phyloP scores from a whole-genome alignment of 2,329 filamentous ascomycete genomes.

The Lizonia empirigonia region DNA sequence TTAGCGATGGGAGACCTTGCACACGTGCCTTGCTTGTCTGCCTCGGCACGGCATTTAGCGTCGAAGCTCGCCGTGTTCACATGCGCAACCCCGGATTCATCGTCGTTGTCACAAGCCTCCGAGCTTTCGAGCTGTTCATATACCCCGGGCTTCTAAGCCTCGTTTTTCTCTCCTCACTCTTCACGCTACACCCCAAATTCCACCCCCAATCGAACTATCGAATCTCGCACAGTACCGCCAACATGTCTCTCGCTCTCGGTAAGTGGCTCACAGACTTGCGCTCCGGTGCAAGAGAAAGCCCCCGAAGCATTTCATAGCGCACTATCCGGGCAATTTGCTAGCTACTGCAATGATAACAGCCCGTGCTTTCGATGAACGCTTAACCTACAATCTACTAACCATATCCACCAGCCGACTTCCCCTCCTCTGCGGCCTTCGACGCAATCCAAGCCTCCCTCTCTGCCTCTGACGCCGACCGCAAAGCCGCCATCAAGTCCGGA shows the following conservation, averaged over 20 bases:
- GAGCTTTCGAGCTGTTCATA: slow-evolving; percentile 21
- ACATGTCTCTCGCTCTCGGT: slow-evolving; percentile 44
- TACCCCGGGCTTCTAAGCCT: slow-evolving; percentile 19
- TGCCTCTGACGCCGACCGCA: slow-evolving; percentile 72
- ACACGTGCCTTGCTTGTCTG: slow-evolving; percentile 26
- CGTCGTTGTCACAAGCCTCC: slow-evolving; percentile 32
- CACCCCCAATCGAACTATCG: not conserved
- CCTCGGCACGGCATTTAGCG: slow-evolving; percentile 25
- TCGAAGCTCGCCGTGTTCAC: slow-evolving; percentile 26
- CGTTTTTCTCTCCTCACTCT: slow-evolving; percentile 1
- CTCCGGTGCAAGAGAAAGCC: too few species aligned
- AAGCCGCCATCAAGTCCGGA: slow-evolving; percentile 88
- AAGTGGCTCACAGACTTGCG: slow-evolving; percentile 3
- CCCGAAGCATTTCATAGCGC: too few species aligned
- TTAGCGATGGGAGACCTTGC: not conserved
- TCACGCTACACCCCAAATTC: not conserved
- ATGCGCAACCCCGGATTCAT: slow-evolving; percentile 31
- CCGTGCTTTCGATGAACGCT: too few species aligned
- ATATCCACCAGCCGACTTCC: slow-evolving; percentile 65
- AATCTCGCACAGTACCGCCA: slow-evolving; percentile 17
- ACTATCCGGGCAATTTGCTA: too few species aligned
- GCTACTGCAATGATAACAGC: too few species aligned
- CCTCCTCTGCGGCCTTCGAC: slow-evolving; percentile 90
- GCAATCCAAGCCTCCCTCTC: slow-evolving; percentile 76
- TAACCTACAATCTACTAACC: slow-evolving; percentile 8